A percentile compares a stretch with the other conserved stretches of the same genome.
phyloP scores from a whole-genome alignment of 352 stramenopile species.

The Phytophthora chlamydospora region DNA sequence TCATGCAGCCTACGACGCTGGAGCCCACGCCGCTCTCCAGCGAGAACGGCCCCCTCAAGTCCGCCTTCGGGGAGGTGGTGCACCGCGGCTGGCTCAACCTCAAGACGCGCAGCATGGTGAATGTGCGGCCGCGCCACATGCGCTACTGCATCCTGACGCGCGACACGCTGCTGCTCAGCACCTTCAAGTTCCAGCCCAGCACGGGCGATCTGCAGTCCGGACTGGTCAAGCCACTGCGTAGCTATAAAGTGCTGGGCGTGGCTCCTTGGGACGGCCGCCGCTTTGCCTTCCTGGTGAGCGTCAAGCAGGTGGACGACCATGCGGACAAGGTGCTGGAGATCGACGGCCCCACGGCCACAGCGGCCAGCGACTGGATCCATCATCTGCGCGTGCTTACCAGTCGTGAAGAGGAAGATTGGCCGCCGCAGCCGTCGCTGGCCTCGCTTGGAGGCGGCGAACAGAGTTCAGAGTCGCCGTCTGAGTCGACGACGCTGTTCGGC shows the following conservation, averaged over 20 bases:
- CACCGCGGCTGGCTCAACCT: conserved; percentile 86
- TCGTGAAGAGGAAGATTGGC: conserved; percentile 42
- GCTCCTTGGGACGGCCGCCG: conserved; percentile 72
- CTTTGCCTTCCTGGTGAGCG: conserved; percentile 80
- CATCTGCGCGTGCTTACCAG: conserved; percentile 62
- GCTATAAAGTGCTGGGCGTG: conserved; percentile 75
- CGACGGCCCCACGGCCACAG: conserved; percentile 61
- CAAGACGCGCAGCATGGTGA: conserved; percentile 88
- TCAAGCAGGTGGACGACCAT: conserved; percentile 69
- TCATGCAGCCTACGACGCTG: conserved; percentile 48
- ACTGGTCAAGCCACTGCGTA: conserved; percentile 65
- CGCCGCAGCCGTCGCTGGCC: conserved; percentile 30
- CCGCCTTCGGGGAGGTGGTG: conserved; percentile 74
- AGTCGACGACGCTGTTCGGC: conserved; percentile 14
- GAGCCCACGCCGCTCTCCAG: conserved; percentile 60
- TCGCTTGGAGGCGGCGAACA: conserved; percentile 37
- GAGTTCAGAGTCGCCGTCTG: conserved; percentile 32
- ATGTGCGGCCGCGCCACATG: conserved; percentile 82
- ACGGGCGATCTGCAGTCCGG: conserved; percentile 62
- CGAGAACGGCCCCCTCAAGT: conserved; percentile 56
- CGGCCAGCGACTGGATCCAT: conserved; percentile 79
- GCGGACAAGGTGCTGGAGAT: conserved; percentile 83
- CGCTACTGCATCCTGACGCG: conserved; percentile 84
- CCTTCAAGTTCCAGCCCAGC: conserved; percentile 89
- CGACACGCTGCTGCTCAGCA: conserved; percentile 69